Evolutionary conservation across 352 stramenopile species (phyloP), one percentile per base, ranked within the genome.

Genomic region (Albugo laibachii): DNA sequence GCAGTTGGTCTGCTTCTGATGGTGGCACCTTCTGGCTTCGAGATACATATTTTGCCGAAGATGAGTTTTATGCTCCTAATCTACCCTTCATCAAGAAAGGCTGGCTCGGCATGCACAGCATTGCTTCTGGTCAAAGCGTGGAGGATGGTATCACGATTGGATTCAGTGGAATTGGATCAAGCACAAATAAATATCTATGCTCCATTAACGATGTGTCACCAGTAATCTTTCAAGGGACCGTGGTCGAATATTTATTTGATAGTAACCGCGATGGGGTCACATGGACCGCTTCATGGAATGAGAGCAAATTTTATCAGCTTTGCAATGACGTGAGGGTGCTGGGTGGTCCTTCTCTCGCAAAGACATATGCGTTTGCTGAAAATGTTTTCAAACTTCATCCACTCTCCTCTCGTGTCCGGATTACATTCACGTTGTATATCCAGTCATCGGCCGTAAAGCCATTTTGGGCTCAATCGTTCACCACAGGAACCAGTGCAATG

Each of bases 381-480:
- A 78, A 78, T 46, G 56, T 50, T 5, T 46, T 76, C 38, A 43
- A 3, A 10, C 16, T 43, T 43, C 16, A 3, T 24, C 38, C 65
- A 13, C 58, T 64, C 48, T 50, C 62, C 3, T 63, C 58, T 0
- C 74, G 61, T 20, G 54, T 69, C 8, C 63, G 66, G 10, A 55
- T 81, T 42, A 63, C 55, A 36, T 78, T 81, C 50, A 76, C 69
- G 10, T 76, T 77, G 34, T 81, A 78, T 41, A 74, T 78, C 8
- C 38, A 43, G 8, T 24, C 16, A 43, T 43, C 16, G 8, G 8
- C 38, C 3, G 38, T 43, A 8, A 24, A 43, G 20, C 38, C 16
- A 43, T 19, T 43, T 43, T 31, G 24, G 24, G 24, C 24, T 31
- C 24, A 31, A 31, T 31, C 24, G 8, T 31, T 31, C 20, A 43